These are phyloP conservation scores for Pleurotus platypus DNA, from an alignment of 768 basidiomycete species.

Conservation along the genomic window DNA sequence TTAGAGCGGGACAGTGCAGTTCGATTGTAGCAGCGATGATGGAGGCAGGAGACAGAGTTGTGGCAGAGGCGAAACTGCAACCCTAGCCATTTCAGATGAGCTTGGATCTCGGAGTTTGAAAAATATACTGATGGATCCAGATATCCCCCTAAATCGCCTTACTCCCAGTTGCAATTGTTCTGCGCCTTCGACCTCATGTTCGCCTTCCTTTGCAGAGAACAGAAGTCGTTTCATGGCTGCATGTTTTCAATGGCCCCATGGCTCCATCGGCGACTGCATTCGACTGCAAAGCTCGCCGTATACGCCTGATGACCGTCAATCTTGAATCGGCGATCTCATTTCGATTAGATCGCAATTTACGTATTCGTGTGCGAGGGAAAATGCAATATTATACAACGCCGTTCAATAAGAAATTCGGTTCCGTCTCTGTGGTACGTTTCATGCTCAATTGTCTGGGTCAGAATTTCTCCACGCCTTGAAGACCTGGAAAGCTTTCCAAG, in stretches of 20 bases:
- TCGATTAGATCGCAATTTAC: conserved; percentile 7
- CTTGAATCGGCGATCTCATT: conserved; percentile 9
- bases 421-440: neutral
- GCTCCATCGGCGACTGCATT: neutral
- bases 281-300: neutral
- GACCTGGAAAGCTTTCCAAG: neutral
- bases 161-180: neutral
- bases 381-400: neutral
- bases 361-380: neutral
- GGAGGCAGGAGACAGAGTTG: conserved; percentile 8
- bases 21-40: conserved; percentile 8
- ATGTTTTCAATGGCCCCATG: conserved; percentile 1
- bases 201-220: neutral
- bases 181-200: neutral
- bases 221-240: neutral
- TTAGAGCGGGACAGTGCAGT: neutral
- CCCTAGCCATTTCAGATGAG: conserved; percentile 5
- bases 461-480: neutral
- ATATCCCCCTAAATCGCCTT: conserved; percentile 4
- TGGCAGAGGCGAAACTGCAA: conserved; percentile 1
- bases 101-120: conserved; percentile 9
- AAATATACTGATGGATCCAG: conserved; percentile 10
- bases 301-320: neutral
- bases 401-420: conserved; percentile 1
- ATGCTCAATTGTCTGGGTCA: neutral